Percentiles rank a stretch among this genome's conserved stretches.
Conservation (phyloP, 2,329 filamentous ascomycete genomes). For the Tolypocladium album region DNA sequence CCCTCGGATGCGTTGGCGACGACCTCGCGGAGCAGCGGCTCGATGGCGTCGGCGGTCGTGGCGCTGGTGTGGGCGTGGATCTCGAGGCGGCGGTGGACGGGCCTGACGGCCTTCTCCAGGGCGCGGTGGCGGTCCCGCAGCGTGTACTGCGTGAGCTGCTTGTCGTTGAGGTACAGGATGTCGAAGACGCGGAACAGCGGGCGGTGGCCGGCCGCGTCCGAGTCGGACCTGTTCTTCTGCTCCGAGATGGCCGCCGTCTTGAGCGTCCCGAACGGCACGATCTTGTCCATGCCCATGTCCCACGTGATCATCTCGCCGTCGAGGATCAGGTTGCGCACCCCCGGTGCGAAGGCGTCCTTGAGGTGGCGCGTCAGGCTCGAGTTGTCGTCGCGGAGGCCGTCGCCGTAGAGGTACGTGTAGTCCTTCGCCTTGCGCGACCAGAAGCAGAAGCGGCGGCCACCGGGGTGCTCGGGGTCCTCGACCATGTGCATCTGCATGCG, state of each 20-base stretch:
- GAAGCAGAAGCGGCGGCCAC: conserved; percentile 68
- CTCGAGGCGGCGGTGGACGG: conserved; percentile 68
- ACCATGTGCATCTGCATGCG: conserved; percentile 94
- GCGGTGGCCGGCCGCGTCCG: conserved; percentile 36
- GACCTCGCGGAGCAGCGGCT: conserved; percentile 68
- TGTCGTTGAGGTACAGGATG: conserved; percentile 78
- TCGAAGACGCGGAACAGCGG: conserved; percentile 85
- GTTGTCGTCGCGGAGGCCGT: conserved; percentile 60
- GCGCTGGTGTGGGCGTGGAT: conserved; percentile 64
- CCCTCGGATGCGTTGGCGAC: conserved; percentile 84
- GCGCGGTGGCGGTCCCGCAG: conserved; percentile 71
- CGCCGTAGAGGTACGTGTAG: conserved; percentile 89
- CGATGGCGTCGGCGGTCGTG: conserved; percentile 59
- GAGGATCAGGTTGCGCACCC: conserved; percentile 77
- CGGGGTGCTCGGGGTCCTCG: conserved; percentile 54
- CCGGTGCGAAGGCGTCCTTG: conserved; percentile 61
- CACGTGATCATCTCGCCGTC: conserved; percentile 99
- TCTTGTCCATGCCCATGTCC: conserved; percentile 76
- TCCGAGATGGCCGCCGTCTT: conserved; percentile 82
- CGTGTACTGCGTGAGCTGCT: conserved; percentile 69
- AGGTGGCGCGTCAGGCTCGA: conserved; percentile 74
- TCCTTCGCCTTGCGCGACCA: conserved; percentile 97
- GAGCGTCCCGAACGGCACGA: conserved; percentile 82
- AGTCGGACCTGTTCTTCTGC: conserved; percentile 52
- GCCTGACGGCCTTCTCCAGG: conserved; percentile 57